phyloP scores from a whole-genome alignment of 148 eudicot genomes.

The Vaccinium myrtillus region DNA sequence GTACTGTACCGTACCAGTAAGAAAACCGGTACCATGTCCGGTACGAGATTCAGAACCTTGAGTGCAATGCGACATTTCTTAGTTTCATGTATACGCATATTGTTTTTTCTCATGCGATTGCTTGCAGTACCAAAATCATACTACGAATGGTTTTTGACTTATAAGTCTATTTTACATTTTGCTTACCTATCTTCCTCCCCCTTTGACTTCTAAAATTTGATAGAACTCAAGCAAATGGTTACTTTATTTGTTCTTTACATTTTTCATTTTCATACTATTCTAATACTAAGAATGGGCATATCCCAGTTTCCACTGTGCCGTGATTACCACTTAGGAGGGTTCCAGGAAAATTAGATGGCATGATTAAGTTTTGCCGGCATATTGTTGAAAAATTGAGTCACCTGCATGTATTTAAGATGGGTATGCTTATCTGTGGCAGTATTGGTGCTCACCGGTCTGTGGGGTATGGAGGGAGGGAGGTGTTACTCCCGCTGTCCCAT shows the following conservation, averaged over 20 bases:
- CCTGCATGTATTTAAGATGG: background rate
- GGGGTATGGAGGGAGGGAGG: background rate
- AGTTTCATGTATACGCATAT: background rate
- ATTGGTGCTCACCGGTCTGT: background rate
- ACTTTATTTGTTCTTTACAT: background rate
- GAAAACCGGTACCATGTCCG: too few species aligned
- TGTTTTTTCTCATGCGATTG: constrained; percentile 1
- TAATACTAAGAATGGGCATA: background rate
- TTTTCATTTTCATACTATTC: background rate
- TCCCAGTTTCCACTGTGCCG: background rate
- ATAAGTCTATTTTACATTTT: background rate
- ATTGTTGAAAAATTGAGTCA: background rate
- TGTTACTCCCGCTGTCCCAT: background rate
- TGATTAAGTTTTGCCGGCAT: background rate
- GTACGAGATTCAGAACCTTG: too few species aligned
- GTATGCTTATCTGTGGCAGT: background rate
- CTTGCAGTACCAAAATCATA: background rate
- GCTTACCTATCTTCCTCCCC: background rate
- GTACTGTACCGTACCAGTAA: too few species aligned
- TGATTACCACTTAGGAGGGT: background rate
- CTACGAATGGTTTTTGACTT: background rate
- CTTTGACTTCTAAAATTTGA: background rate
- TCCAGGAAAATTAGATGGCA: background rate
- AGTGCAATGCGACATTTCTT: background rate
- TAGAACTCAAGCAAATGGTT: background rate